These are phyloP conservation scores for Acanthochlamys bracteata DNA, from an alignment of 106 monocot species.

Conservation along the genomic window DNA sequence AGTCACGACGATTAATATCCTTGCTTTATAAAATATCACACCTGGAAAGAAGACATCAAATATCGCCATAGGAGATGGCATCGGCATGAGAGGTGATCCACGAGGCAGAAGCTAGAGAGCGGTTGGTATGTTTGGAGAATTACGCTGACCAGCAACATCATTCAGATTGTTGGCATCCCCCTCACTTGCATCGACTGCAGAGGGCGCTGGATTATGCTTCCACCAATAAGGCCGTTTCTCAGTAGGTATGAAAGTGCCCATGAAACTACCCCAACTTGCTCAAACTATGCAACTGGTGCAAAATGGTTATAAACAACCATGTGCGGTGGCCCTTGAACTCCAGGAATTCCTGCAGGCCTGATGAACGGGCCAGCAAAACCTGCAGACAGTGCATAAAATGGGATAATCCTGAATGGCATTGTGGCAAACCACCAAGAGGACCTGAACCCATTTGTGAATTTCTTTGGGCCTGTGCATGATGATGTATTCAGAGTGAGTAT, in stretches of 20 bases:
- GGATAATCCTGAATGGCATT: constrained; percentile 55
- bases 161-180: constrained; percentile 31
- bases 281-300: constrained; percentile 78
- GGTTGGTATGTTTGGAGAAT: constrained; percentile 27
- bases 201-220: constrained; percentile 58
- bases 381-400: constrained; percentile 67
- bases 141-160: constrained; percentile 33
- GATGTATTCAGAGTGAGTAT: too few relatives aligned
- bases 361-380: constrained; percentile 84
- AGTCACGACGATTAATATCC: neutral
- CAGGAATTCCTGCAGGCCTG: constrained; percentile 71
- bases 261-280: constrained; percentile 74
- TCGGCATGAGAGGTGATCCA: constrained; percentile 64
- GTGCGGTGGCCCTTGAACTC: constrained; percentile 77
- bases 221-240: constrained; percentile 89
- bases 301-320: constrained; percentile 98
- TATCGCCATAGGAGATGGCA: constrained; percentile 67
- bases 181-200: constrained; percentile 31
- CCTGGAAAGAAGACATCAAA: constrained; percentile 91
- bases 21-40: constrained; percentile 15
- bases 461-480: constrained; percentile 62
- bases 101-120: constrained; percentile 57
- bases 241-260: constrained; percentile 81
- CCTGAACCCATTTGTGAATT: constrained; percentile 39
- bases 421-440: constrained; percentile 58